Base-by-base conservation (phyloP, 2,329 filamentous ascomycete species). In the Cucurbitaria berberidis region DNA sequence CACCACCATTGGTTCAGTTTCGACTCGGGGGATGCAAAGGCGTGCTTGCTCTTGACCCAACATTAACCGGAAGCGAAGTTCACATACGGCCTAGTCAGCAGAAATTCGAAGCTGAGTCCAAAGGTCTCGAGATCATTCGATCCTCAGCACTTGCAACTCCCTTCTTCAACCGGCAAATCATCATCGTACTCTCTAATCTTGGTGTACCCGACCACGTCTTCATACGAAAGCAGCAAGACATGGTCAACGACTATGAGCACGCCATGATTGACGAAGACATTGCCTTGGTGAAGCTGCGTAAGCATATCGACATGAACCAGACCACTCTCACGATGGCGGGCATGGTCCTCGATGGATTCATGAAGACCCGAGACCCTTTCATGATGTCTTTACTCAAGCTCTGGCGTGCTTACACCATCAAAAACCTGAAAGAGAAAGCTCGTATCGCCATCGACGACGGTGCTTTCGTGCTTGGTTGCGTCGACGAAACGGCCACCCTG, bases 1-100 rank as follows among this genome's bases (percentile, higher is more conserved):
- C 85, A 5, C 93, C 95, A 0, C 96, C 92, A 0, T 89, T 90
- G 0, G 93, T 90, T 61, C 95, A 99, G 66, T 96, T 98, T 66
- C 89, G 95, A 7, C 86, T 97, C 65, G 93, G 91, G 8, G 95
- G 95, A 1, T 93, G 88, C 76, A 99, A 99, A 76, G 95, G 95
- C 0, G 87, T 99, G 13, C 80, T 99, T 16, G 86, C 87, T 0
- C 81, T 91, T 2, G 93, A 90, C 75, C 85, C 89, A 0, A 82
- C 88, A 4, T 84, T 87, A 9, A 83, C 82, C 55, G 82, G 82
- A 0, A 84, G 82, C 26, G 85, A 93, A 51, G 84, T 98, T 0
- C 86, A 90, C 46, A 86, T 97, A 45, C 87, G 95, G 2, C 84
- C 86, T 13, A 96, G 91, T 11, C 95, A 99, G 68, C 83, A 89